phyloP scores from a whole-genome alignment of 2,329 filamentous ascomycete genomes.

The Pezicula rhizophila region DNA sequence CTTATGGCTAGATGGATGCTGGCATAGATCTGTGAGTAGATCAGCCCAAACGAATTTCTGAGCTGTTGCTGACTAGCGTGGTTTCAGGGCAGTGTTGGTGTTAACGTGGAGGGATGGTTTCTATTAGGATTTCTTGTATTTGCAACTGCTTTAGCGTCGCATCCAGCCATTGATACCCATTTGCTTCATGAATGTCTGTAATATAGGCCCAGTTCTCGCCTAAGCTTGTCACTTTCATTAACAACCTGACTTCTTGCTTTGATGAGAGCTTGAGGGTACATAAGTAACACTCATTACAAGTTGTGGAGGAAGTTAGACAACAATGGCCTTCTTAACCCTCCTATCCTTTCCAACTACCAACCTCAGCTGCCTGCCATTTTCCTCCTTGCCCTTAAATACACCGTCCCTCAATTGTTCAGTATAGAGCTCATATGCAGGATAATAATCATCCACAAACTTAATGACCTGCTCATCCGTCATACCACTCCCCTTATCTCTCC shows the following conservation, averaged over 20 bases:
- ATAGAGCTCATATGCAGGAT: conserved; percentile 51
- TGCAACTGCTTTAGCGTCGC: too few relatives aligned
- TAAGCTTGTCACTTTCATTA: neutral
- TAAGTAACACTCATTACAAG: too few relatives aligned
- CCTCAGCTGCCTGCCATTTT: conserved; percentile 41
- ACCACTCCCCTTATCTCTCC: conserved; percentile 48
- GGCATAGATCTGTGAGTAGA: too few relatives aligned
- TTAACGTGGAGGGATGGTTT: neutral
- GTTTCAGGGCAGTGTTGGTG: neutral
- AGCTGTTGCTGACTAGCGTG: too few relatives aligned
- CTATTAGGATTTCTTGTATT: neutral
- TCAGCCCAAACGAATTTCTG: too few relatives aligned
- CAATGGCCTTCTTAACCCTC: conserved; percentile 31
- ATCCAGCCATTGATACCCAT: conserved; percentile 11
- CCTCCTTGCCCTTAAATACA: conserved; percentile 31
- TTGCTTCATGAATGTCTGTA: conserved; percentile 10
- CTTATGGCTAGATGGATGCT: too few relatives aligned
- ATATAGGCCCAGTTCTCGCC: too few relatives aligned
- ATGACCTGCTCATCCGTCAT: conserved; percentile 63
- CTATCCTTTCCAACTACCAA: conserved; percentile 43
- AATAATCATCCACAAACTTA: conserved; percentile 57
- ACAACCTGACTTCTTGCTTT: too few relatives aligned
- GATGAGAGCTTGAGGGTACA: too few relatives aligned
- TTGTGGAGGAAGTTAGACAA: conserved; percentile 9
- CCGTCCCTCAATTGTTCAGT: conserved; percentile 42